A percentile compares a stretch with the other conserved stretches of the same genome.
Evolutionary conservation across 768 basidiomycete species (phyloP).

Genomic region (Clavaria fumosa): DNA sequence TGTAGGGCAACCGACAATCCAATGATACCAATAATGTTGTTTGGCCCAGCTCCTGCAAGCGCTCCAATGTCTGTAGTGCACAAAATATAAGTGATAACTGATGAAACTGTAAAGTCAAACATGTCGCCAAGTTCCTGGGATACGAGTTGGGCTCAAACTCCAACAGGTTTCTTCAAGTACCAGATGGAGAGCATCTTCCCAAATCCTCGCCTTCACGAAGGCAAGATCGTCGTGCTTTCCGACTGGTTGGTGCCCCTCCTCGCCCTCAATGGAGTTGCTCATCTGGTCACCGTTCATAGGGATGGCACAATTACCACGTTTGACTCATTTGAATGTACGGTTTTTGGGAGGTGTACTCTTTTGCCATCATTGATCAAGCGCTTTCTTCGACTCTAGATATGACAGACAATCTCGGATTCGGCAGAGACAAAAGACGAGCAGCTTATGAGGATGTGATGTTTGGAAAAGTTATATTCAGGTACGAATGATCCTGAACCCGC

Average conservation of each 20-base stretch:
- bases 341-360: too few species aligned
- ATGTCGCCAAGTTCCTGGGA: too few species aligned
- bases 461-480: constrained; percentile 60
- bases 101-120: too few species aligned
- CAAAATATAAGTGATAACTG: too few species aligned
- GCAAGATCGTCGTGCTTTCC: constrained; percentile 72
- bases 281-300: constrained; percentile 27
- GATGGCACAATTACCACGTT: constrained; percentile 87
- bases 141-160: too few species aligned
- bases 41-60: too few species aligned
- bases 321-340: constrained; percentile 85
- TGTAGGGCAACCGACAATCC: too few species aligned
- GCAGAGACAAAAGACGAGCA: constrained; percentile 52
- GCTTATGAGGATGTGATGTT: constrained; percentile 61
- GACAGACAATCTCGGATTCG: constrained; percentile 85
- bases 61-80: too few species aligned
- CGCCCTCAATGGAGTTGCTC: background rate
- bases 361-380: too few species aligned
- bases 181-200: constrained; percentile 62
- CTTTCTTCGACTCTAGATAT: constrained; percentile 34
- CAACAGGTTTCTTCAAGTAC: too few species aligned
- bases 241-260: too few species aligned
- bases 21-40: too few species aligned
- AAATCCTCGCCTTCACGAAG: constrained; percentile 64
- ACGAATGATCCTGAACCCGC: background rate